Conservation (phyloP, 768 basidiomycete species). For the Paxillus involutus region DNA sequence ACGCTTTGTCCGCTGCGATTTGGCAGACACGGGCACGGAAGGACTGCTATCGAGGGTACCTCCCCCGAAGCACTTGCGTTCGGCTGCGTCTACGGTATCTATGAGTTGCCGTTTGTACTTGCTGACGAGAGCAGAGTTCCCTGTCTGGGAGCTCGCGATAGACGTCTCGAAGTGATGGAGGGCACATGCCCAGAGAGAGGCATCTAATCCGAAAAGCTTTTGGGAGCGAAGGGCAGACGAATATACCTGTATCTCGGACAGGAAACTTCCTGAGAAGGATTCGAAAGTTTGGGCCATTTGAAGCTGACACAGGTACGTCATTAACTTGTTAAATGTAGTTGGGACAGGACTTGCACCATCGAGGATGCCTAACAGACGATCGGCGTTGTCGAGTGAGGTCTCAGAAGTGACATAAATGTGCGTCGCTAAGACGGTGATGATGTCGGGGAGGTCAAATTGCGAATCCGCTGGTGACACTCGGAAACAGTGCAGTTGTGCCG, state of each 20-base stretch:
- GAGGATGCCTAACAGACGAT: conserved; percentile 24
- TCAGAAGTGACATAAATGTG: conserved; percentile 16
- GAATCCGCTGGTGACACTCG: conserved; percentile 5
- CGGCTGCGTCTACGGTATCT: conserved; percentile 50
- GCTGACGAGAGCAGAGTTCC: conserved; percentile 24
- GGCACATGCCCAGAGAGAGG: conserved; percentile 52
- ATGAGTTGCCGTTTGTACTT: conserved; percentile 42
- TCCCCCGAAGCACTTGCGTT: conserved; percentile 44
- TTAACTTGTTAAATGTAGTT: conserved; percentile 29
- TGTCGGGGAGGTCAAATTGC: conserved; percentile 23
- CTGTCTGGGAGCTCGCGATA: conserved; percentile 21
- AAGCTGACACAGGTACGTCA: conserved; percentile 19
- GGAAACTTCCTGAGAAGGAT: conserved; percentile 23
- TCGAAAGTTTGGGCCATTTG: conserved; percentile 7
- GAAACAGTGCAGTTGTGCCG: conserved; percentile 17
- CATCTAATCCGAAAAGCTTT: conserved; percentile 42
- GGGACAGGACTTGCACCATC: conserved; percentile 28
- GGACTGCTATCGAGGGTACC: conserved; percentile 13
- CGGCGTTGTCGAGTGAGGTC: conserved; percentile 3
- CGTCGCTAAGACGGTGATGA: conserved; percentile 20
- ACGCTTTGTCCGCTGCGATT: conserved; percentile 1
- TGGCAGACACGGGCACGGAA: conserved; percentile 8
- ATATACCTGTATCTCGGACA: conserved; percentile 22
- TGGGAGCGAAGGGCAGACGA: conserved; percentile 33
- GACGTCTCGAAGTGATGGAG: conserved; percentile 45